A percentile compares a stretch with the other conserved stretches of the same genome.
These are phyloP conservation scores for Pichia sp. DNA, from an alignment of 1,139 yeast genomes.

Conservation along the genomic window DNA sequence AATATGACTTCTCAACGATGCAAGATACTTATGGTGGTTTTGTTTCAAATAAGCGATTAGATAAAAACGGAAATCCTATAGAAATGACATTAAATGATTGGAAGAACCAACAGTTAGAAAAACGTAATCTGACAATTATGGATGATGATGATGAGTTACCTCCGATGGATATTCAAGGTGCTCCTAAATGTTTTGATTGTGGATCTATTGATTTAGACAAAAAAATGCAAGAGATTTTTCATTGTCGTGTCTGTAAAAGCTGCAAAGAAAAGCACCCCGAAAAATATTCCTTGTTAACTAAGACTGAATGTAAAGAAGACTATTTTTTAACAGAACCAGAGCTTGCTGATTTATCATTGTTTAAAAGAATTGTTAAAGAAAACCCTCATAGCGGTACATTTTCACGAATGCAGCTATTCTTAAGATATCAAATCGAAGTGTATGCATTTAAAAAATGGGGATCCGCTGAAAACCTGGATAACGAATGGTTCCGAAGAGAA, in stretches of 20 bases:
- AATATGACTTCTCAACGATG: slow-evolving; percentile 87
- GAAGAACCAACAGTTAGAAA: slow-evolving; percentile 56
- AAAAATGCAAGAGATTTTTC: slow-evolving; percentile 60
- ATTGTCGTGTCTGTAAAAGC: slow-evolving; percentile 67
- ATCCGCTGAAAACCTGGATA: slow-evolving; percentile 77
- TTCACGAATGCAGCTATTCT: slow-evolving; percentile 86
- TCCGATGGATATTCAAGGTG: slow-evolving; percentile 61
- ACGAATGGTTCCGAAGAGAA: slow-evolving; percentile 88
- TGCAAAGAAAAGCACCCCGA: slow-evolving; percentile 75
- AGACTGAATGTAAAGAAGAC: slow-evolving; percentile 93
- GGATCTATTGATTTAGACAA: slow-evolving; percentile 72
- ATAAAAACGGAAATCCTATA: slow-evolving; percentile 24
- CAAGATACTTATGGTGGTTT: slow-evolving; percentile 87
- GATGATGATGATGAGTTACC: slow-evolving; percentile 41
- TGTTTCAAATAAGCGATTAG: slow-evolving; percentile 38
- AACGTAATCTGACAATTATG: slow-evolving; percentile 20
- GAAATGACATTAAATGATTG: slow-evolving; percentile 66
- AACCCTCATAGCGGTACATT: slow-evolving; percentile 89
- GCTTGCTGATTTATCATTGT: slow-evolving; percentile 57
- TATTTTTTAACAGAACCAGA: slow-evolving; percentile 92
- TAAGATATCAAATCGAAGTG: slow-evolving; percentile 86
- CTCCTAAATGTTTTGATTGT: slow-evolving; percentile 82
- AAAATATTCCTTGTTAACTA: slow-evolving; percentile 83
- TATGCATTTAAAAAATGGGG: slow-evolving; percentile 96
- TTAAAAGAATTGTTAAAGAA: slow-evolving; percentile 80